Evolutionary conservation across 2,329 filamentous ascomycete species (phyloP).

Genomic region (Stromatinia cepivora): DNA sequence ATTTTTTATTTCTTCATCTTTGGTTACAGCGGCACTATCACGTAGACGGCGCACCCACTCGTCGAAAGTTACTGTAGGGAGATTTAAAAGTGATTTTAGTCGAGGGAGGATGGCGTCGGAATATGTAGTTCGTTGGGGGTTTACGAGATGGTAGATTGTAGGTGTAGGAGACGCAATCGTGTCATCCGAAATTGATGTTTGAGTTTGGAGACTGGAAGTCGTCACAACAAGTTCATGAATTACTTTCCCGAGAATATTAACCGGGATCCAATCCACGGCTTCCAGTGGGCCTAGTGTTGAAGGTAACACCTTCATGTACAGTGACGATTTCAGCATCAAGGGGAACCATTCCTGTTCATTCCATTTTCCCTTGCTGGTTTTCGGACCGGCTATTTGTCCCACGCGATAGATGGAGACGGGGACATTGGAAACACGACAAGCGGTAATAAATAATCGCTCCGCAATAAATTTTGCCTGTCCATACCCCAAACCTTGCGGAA

Average conservation of each 20-base stretch:
- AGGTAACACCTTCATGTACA: background rate
- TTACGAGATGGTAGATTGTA: conserved; percentile 5
- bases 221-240: conserved; percentile 8
- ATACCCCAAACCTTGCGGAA: conserved; percentile 29
- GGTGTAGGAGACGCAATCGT: background rate
- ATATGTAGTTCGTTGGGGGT: conserved; percentile 9
- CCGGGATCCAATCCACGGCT: conserved; percentile 22
- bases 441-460: conserved; percentile 45
- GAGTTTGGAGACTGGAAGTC: background rate
- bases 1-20: background rate
- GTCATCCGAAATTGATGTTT: rapidly evolving
- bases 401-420: conserved; percentile 47
- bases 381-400: conserved; percentile 48
- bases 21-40: background rate
- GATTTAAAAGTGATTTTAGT: background rate
- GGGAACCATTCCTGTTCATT: conserved; percentile 15
- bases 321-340: background rate
- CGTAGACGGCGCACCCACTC: conserved; percentile 2
- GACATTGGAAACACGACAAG: conserved; percentile 43
- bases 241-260: background rate
- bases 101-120: background rate
- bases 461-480: conserved; percentile 35
- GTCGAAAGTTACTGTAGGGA: background rate
- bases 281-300: conserved; percentile 27
- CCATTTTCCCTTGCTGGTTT: conserved; percentile 3